phyloP scores from a whole-genome alignment of 805 yeast species.

The Candida awuae region DNA sequence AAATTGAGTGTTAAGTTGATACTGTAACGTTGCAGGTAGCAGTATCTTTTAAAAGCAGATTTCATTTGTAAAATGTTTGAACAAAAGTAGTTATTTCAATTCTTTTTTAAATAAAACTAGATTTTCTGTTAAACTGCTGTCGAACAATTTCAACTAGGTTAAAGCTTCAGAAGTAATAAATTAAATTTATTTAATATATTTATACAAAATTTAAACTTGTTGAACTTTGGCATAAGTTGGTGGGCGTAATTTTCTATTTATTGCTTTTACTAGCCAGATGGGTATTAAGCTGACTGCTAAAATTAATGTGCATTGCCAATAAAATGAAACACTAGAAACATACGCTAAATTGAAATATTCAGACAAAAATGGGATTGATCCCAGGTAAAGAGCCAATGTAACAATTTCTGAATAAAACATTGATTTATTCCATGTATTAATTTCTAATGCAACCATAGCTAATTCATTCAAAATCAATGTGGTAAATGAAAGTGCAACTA shows the following conservation, averaged over 20 bases:
- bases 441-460: conserved; percentile 87
- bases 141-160: too few species aligned
- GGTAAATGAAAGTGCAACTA: conserved; percentile 86
- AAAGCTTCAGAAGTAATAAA: too few species aligned
- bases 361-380: conserved; percentile 71
- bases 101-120: too few species aligned
- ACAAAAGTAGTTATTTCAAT: too few species aligned
- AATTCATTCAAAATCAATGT: conserved; percentile 78
- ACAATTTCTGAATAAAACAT: conserved; percentile 69
- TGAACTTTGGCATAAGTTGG: conserved; percentile 97
- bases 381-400: conserved; percentile 59
- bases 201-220: conserved; percentile 53
- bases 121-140: too few species aligned
- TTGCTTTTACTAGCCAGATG: conserved; percentile 75
- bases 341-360: conserved; percentile 80
- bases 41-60: too few species aligned
- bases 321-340: conserved; percentile 40
- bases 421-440: conserved; percentile 79
- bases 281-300: conserved; percentile 71
- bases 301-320: conserved; percentile 62
- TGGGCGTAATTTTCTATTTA: conserved; percentile 73
- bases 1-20: too few species aligned
- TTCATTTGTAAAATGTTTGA: too few species aligned
- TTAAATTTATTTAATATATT: not conserved
- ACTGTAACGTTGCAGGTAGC: too few species aligned